phyloP scores from a whole-genome alignment of 441 rosid genomes.

The Populus hybrid region DNA sequence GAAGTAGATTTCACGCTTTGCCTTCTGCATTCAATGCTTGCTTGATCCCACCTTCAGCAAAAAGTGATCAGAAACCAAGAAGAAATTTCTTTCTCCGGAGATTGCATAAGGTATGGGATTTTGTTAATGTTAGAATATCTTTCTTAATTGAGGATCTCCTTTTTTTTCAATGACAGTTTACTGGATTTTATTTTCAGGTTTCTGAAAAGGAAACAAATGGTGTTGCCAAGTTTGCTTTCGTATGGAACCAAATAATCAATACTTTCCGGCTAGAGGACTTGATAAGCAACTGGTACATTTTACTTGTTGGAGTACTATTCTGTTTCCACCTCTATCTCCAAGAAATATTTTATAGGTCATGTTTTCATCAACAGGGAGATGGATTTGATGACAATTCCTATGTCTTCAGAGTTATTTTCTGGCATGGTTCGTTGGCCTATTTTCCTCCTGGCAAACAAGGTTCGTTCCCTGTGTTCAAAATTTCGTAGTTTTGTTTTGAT shows the following conservation, averaged over 20 bases:
- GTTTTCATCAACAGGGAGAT: conserved; percentile 61
- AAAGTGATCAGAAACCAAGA: conserved; percentile 39
- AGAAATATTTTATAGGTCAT: conserved; percentile 4
- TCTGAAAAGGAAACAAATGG: conserved; percentile 46
- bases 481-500: conserved; percentile 3
- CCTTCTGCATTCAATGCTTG: conserved; percentile 82
- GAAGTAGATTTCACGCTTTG: conserved; percentile 88
- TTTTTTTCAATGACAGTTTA: conserved; percentile 11
- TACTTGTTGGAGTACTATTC: conserved; percentile 16
- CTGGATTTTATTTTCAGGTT: conserved; percentile 36
- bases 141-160: neutral
- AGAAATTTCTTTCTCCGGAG: conserved; percentile 42
- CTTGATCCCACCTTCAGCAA: conserved; percentile 66
- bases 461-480: conserved; percentile 21
- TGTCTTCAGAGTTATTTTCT: conserved; percentile 60
- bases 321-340: neutral
- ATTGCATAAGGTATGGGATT: conserved; percentile 55
- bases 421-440: conserved; percentile 91
- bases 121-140: conserved; percentile 5
- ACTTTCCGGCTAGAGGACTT: conserved; percentile 80
- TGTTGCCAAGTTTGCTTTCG: conserved; percentile 76
- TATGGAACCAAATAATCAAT: conserved; percentile 90
- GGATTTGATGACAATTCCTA: conserved; percentile 86
- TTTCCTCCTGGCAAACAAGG: conserved; percentile 94
- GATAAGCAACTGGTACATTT: conserved; percentile 76